These are phyloP conservation scores for Fusarium sp. DNA, from an alignment of 2,329 filamentous ascomycete species.

Conservation along the genomic window DNA sequence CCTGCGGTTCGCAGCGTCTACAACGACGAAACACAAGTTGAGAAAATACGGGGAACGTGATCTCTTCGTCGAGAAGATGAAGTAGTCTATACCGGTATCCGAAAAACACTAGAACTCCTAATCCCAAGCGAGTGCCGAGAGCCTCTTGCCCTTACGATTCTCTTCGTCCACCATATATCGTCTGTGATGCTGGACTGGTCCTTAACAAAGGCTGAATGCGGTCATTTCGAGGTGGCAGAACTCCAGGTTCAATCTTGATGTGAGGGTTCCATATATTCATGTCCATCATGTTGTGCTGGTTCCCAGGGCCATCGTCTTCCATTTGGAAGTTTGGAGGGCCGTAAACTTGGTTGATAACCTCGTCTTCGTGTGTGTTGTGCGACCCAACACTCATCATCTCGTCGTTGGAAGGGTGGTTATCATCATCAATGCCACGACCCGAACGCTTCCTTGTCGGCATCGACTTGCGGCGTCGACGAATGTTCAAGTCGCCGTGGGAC, in stretches of 20 bases:
- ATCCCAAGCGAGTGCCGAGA: constrained; percentile 19
- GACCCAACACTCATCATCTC: constrained; percentile 54
- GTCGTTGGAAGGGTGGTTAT: constrained; percentile 50
- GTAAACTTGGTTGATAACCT: constrained; percentile 52
- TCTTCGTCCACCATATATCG: constrained; percentile 40
- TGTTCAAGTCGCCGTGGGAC: constrained; percentile 50
- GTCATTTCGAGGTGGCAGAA: constrained; percentile 36
- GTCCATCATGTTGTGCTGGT: constrained; percentile 46
- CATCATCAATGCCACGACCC: constrained; percentile 35
- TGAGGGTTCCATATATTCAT: constrained; percentile 47
- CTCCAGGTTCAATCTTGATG: constrained; percentile 47
- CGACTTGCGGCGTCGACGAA: constrained; percentile 57
- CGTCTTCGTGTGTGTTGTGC: constrained; percentile 51
- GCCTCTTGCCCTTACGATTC: constrained; percentile 24
- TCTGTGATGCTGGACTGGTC: constrained; percentile 36
- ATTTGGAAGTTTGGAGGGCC: constrained; percentile 39
- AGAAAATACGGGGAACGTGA: constrained; percentile 35
- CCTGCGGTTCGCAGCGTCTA: constrained; percentile 18
- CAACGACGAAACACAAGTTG: constrained; percentile 13
- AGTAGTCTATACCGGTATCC: constrained; percentile 47
- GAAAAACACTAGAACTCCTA: constrained; percentile 7
- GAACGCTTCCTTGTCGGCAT: constrained; percentile 47
- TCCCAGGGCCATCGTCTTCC: constrained; percentile 41
- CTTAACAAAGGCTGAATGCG: constrained; percentile 39
- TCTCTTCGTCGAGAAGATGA: constrained; percentile 51